phyloP scores from a whole-genome alignment of 805 yeast genomes.

The Torulaspora franciscae region DNA sequence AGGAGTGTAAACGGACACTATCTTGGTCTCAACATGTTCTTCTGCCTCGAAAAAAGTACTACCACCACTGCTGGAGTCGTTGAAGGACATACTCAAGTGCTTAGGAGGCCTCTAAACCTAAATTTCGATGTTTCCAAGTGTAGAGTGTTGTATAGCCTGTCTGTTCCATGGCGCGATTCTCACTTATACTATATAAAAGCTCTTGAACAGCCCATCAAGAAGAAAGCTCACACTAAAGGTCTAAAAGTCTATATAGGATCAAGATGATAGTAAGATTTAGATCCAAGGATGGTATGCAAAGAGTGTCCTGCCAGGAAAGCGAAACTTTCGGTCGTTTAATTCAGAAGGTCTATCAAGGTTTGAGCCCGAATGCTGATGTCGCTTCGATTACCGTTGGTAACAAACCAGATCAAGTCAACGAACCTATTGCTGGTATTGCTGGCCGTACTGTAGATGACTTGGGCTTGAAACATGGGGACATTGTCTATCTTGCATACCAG shows the following conservation, averaged over 20 bases:
- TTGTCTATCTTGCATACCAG: constrained; percentile 44
- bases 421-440: constrained; percentile 25
- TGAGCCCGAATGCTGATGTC: constrained; percentile 26
- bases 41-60: constrained; percentile 20
- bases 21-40: constrained; percentile 34
- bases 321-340: constrained; percentile 43
- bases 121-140: background rate
- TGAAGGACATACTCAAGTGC: constrained; percentile 7
- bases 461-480: constrained; percentile 57
- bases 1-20: constrained; percentile 63
- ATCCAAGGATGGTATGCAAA: constrained; percentile 75
- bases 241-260: background rate
- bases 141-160: background rate
- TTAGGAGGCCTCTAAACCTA: background rate
- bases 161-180: constrained; percentile 1
- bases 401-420: constrained; percentile 28
- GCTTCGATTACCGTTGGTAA: constrained; percentile 28
- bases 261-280: constrained; percentile 69
- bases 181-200: background rate
- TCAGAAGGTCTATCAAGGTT: constrained; percentile 35
- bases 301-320: constrained; percentile 50
- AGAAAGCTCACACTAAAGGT: background rate
- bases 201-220: background rate
- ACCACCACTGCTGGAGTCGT: constrained; percentile 12
- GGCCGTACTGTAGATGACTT: constrained; percentile 38